Base-by-base conservation (phyloP, 2,329 filamentous ascomycete species). In the Pseudogymnoascus sp. region DNA sequence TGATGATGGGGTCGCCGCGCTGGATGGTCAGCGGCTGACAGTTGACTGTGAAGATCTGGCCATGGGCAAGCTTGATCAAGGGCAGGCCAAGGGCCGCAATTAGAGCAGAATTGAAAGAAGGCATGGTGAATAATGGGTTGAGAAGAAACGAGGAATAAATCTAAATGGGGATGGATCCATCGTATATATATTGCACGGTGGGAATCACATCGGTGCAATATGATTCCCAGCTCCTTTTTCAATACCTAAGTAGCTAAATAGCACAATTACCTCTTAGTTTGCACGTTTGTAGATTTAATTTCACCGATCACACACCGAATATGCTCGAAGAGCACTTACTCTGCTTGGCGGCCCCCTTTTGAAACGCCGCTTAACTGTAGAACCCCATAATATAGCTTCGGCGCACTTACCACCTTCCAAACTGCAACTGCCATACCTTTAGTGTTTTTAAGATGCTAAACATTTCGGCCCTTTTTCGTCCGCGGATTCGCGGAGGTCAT, bases 1-100 rank as follows among this genome's bases (percentile, higher is more conserved):
- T 65, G 62, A 68, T 63, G 18, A 69, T 63, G 37, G 67, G 67
- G 35, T 69, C 67, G 14, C 38, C 28, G 1, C 59, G 23, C 21
- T 63, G 63, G 65, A 61, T 63, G n/a, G 62, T 62, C 59, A 63
- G 21, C 7, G 62, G 62, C 23, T 61, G n/a, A 31, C 62, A 63
- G 58, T 45, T 63, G 23, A 63, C 61, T n/a, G 65, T 65, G 62
- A 63, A 55, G 28, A 55, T 55, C 16, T 55, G 49, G 49, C 49
- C 49, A 55, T 55, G 49, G 28, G 49, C 49, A 1, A 55, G 9
- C 49, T 55, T 33, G 28, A 55, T 55, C 28, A 55, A 33, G 5
- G 49, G 49, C n/a, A 55, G 28, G 49, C 28, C 7, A 2, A 55
- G 28, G 28, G 28, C 49, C n/a, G 49, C 49, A 5, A 55, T 16